phyloP scores from a whole-genome alignment of 768 basidiomycete genomes.

The Psilocybe azurescens region DNA sequence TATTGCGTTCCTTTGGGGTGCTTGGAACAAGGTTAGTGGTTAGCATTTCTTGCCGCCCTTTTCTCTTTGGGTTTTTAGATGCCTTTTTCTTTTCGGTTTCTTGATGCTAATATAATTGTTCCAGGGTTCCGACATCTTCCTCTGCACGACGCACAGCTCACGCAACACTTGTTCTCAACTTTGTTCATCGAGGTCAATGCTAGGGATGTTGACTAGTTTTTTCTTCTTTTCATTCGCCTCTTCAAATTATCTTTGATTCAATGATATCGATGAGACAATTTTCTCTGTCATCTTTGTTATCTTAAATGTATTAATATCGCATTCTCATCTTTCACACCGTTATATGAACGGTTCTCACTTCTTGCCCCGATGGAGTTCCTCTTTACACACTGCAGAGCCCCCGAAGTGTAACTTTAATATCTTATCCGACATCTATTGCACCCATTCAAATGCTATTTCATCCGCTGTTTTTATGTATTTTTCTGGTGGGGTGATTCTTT shows the following conservation, averaged over 20 bases:
- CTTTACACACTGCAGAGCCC: neutral
- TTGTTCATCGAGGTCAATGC: constrained; percentile 81
- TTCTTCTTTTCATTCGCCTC: neutral
- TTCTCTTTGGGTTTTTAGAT: neutral
- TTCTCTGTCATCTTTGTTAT: neutral
- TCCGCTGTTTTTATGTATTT: constrained; percentile 4
- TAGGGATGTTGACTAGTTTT: constrained; percentile 20
- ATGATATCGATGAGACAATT: neutral
- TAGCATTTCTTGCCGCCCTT: neutral
- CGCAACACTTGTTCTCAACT: constrained; percentile 91
- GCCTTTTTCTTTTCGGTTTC: constrained; percentile 3
- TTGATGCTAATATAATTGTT: neutral
- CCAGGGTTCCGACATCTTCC: constrained; percentile 91
- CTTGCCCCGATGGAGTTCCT: too few relatives aligned
- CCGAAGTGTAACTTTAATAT: neutral
- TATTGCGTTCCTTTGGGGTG: constrained; percentile 81
- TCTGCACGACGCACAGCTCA: constrained; percentile 86
- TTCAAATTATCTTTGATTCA: neutral
- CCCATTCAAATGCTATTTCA: neutral
- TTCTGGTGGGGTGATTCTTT: neutral
- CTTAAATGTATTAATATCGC: constrained; percentile 5
- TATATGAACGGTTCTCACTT: neutral
- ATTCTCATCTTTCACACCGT: neutral
- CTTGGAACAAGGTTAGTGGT: constrained; percentile 66
- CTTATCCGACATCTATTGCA: constrained; percentile 1